Conservation (phyloP, 768 basidiomycete genomes). For the Boletus rubropictus region DNA sequence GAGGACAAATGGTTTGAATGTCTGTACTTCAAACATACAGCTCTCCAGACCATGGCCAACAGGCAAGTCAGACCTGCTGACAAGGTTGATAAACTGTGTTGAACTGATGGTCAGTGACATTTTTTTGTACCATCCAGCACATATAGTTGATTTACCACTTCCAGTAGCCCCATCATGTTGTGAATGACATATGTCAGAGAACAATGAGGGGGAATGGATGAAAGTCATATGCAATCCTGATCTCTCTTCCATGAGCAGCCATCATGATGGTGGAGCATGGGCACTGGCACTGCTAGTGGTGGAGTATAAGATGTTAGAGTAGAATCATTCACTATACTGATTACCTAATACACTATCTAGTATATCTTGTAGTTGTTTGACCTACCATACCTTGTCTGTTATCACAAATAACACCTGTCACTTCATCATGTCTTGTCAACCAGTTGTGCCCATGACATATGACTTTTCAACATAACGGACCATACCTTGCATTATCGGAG, state of each 20-base stretch:
- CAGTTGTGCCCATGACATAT: too few relatives aligned
- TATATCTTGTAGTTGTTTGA: too few relatives aligned
- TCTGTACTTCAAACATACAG: constrained; percentile 44
- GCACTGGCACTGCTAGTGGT: too few relatives aligned
- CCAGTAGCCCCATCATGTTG: constrained; percentile 34
- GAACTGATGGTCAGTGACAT: constrained; percentile 2
- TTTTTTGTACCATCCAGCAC: background rate
- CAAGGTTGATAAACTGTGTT: constrained; percentile 48
- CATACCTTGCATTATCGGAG: too few relatives aligned
- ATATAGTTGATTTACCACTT: constrained; percentile 35
- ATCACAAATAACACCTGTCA: too few relatives aligned
- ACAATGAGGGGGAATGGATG: background rate
- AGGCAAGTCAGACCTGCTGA: constrained; percentile 43
- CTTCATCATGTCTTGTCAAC: too few relatives aligned
- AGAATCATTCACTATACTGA: too few relatives aligned
- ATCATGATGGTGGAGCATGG: constrained; percentile 21
- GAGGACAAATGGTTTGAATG: constrained; percentile 40
- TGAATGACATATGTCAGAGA: constrained; percentile 1
- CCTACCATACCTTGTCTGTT: too few relatives aligned
- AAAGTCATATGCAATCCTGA: constrained; percentile 30
- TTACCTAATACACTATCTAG: too few relatives aligned
- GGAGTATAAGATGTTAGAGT: too few relatives aligned
- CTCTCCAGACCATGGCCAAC: constrained; percentile 45
- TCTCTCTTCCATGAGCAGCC: constrained; percentile 25
- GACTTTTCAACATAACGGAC: too few relatives aligned